A percentile compares a stretch with the other conserved stretches of the same genome.
These are phyloP conservation scores for Exsudoporus floridanus DNA, from an alignment of 1,284 basidiomycete species.

Conservation along the genomic window DNA sequence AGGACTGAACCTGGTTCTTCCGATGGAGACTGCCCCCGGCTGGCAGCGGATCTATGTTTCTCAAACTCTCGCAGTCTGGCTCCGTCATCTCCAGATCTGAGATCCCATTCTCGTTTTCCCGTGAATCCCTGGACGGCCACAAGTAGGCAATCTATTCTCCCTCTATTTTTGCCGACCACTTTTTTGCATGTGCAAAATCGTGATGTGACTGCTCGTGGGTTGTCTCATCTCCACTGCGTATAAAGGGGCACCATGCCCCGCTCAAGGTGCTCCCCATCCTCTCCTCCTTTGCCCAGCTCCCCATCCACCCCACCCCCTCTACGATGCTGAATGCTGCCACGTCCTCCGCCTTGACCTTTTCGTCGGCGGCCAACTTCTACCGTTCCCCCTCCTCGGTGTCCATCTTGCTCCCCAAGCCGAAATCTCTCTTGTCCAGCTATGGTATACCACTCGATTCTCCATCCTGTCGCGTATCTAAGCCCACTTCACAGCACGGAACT, in stretches of 20 bases:
- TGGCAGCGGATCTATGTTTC: conserved; percentile 36
- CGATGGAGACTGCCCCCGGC: conserved; percentile 21
- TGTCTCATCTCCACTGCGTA: conserved; percentile 27
- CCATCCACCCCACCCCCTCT: conserved; percentile 1
- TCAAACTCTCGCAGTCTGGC: conserved; percentile 27
- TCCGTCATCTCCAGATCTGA: conserved; percentile 36
- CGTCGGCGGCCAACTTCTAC: conserved; percentile 36
- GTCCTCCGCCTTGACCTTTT: conserved; percentile 33
- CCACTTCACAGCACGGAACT: conserved; percentile 52
- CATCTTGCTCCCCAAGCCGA: conserved; percentile 33
- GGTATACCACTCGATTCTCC: conserved; percentile 15
- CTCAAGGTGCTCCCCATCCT: conserved; percentile 25
- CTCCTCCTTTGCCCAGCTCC: conserved; percentile 1
- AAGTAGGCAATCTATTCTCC: conserved; percentile 34
- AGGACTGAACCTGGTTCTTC: conserved; percentile 20
- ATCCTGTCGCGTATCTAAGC: conserved; percentile 3
- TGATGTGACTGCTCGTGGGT: conserved; percentile 26
- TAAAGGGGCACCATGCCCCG: conserved; percentile 42
- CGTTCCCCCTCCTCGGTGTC: conserved; percentile 34
- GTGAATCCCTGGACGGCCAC: conserved; percentile 34
- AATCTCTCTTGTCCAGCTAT: conserved; percentile 28
- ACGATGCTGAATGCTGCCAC: conserved; percentile 35
- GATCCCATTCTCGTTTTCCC: conserved; percentile 34
- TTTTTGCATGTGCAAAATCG: conserved; percentile 28
- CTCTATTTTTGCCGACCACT: conserved; percentile 34